Evolutionary conservation across 2,329 filamentous ascomycete species (phyloP).

Genomic region (Hymenoscyphus albidus): DNA sequence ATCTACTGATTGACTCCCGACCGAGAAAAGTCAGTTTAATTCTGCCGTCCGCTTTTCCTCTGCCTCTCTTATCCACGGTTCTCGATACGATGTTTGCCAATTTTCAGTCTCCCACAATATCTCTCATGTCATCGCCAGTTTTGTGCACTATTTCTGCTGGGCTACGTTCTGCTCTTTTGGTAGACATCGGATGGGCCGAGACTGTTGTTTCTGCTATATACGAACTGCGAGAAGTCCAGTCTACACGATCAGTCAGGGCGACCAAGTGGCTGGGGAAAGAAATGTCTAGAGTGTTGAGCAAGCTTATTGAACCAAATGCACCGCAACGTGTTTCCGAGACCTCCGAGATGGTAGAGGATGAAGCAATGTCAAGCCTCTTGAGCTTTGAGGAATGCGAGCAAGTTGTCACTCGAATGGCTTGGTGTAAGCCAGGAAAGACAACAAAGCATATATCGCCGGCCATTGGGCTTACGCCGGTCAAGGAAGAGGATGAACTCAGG

Average conservation of each 20-base stretch:
- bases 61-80: constrained; percentile 70
- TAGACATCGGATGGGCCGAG: constrained; percentile 92
- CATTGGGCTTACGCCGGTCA: constrained; percentile 47
- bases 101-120: constrained; percentile 76
- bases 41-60: constrained; percentile 72
- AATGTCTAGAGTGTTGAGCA: constrained; percentile 61
- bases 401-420: constrained; percentile 68
- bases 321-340: constrained; percentile 23
- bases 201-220: constrained; percentile 82
- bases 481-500: constrained; percentile 53
- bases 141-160: constrained; percentile 76
- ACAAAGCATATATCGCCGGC: constrained; percentile 18
- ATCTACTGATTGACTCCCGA: constrained; percentile 68
- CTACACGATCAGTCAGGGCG: constrained; percentile 67
- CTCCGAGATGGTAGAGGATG: constrained; percentile 6
- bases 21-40: constrained; percentile 71
- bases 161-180: constrained; percentile 75
- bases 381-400: constrained; percentile 82
- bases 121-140: constrained; percentile 72
- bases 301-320: constrained; percentile 37
- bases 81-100: constrained; percentile 76
- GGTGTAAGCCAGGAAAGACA: constrained; percentile 54
- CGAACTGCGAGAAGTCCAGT: constrained; percentile 79
- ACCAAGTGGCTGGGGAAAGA: constrained; percentile 68
- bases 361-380: constrained; percentile 36